Conservation (phyloP, 1,139 yeast species). For the Candida tropicalis region DNA sequence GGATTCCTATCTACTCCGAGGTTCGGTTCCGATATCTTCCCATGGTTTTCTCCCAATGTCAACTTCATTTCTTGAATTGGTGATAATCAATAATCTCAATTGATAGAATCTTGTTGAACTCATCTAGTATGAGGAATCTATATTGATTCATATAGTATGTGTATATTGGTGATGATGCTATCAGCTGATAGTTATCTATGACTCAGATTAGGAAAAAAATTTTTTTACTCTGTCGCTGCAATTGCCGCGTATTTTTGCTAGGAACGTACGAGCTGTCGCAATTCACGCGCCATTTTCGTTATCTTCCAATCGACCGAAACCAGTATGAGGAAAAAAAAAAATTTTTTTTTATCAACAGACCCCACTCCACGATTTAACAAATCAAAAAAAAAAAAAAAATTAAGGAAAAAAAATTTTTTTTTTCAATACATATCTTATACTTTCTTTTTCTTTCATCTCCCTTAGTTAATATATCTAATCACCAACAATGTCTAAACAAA, state of each 20-base stretch:
- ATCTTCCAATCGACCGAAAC: slow-evolving; percentile 4
- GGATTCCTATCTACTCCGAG: too few species aligned
- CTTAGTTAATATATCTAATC: neutral
- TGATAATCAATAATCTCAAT: too few species aligned
- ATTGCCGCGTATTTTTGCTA: neutral
- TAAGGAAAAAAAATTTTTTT: neutral
- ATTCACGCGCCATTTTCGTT: neutral
- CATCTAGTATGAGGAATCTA: too few species aligned
- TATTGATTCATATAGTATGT: too few species aligned
- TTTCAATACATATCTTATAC: neutral
- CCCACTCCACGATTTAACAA: slow-evolving; percentile 1
- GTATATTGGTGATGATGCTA: too few species aligned
- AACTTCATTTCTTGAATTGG: too few species aligned
- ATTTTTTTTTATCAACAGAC: neutral
- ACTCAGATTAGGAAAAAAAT: neutral
- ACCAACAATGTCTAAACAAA: slow-evolving; percentile 18
- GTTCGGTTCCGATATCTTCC: too few species aligned
- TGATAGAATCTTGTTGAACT: too few species aligned
- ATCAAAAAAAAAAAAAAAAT: neutral
- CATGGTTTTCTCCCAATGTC: too few species aligned
- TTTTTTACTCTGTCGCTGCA: neutral
- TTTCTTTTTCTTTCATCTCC: neutral
- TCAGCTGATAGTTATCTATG: too few species aligned
- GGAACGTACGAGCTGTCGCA: neutral
- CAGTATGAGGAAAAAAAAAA: neutral